These are phyloP conservation scores for Ogataea nitratoaversa DNA, from an alignment of 805 yeast genomes.

Conservation along the genomic window DNA sequence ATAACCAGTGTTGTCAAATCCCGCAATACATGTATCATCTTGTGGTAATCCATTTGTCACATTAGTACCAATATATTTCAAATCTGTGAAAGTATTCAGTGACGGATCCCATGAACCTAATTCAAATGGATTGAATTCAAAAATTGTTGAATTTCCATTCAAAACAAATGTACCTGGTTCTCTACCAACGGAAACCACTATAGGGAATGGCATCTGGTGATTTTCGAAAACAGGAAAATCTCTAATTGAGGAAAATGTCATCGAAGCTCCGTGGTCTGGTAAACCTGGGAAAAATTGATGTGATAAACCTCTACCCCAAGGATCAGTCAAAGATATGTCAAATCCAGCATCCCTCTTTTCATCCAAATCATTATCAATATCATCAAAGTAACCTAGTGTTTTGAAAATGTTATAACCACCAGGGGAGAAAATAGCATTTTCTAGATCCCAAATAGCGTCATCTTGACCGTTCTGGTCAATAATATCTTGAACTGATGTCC, in stretches of 20 bases:
- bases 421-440: conserved; percentile 54
- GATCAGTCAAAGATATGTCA: conserved; percentile 63
- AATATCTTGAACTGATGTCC: conserved; percentile 65
- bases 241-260: conserved; percentile 54
- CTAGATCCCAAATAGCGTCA: conserved; percentile 64
- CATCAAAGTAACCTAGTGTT: conserved; percentile 50
- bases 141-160: conserved; percentile 62
- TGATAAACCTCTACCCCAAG: conserved; percentile 76
- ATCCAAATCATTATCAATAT: conserved; percentile 48
- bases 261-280: conserved; percentile 59
- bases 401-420: conserved; percentile 57
- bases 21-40: conserved; percentile 49
- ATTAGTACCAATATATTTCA: conserved; percentile 66
- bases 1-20: conserved; percentile 80
- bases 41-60: conserved; percentile 56
- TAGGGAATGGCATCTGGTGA: conserved; percentile 70
- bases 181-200: conserved; percentile 61
- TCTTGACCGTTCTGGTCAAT: conserved; percentile 36
- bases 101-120: conserved; percentile 89
- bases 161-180: conserved; percentile 56
- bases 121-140: conserved; percentile 62
- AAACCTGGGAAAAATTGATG: conserved; percentile 64
- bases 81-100: conserved; percentile 58
- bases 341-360: conserved; percentile 61
- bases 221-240: conserved; percentile 56